phyloP scores from a whole-genome alignment of 2,329 filamentous ascomycete genomes.

The Cercospora sesami region DNA sequence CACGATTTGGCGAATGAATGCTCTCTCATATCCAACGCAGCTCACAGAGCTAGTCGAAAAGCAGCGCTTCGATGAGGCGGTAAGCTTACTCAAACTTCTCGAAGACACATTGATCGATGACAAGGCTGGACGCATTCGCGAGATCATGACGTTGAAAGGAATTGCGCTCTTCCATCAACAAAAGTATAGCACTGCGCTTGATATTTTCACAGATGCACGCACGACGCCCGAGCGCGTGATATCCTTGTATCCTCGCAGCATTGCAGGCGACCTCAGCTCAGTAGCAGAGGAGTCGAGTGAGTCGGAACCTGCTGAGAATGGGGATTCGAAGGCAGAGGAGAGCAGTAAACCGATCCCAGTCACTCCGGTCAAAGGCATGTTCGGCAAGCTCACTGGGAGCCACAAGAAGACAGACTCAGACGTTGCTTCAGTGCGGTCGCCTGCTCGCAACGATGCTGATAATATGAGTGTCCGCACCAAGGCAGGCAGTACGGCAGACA shows the following conservation, averaged over 20 bases:
- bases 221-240: slow-evolving; percentile 89
- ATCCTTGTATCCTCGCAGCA: slow-evolving; percentile 75
- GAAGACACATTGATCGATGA: slow-evolving; percentile 86
- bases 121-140: slow-evolving; percentile 76
- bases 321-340: slow-evolving; percentile 33
- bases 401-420: slow-evolving; percentile 52
- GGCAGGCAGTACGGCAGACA: slow-evolving; percentile 48
- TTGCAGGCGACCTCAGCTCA: slow-evolving; percentile 77
- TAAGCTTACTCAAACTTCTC: slow-evolving; percentile 83
- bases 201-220: slow-evolving; percentile 86
- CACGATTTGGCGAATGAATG: slow-evolving; percentile 93
- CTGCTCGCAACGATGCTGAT: slow-evolving; percentile 58
- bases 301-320: slow-evolving; percentile 45
- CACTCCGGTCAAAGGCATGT: slow-evolving; percentile 44
- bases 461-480: slow-evolving; percentile 55
- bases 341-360: slow-evolving; percentile 37
- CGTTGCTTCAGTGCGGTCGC: slow-evolving; percentile 60
- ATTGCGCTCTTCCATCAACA: slow-evolving; percentile 77
- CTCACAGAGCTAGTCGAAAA: slow-evolving; percentile 76
- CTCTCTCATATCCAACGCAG: slow-evolving; percentile 86
- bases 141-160: slow-evolving; percentile 90
- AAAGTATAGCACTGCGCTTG: slow-evolving; percentile 82
- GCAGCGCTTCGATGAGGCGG: slow-evolving; percentile 81
- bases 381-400: slow-evolving; percentile 51
- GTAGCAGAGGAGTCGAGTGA: slow-evolving; percentile 50